A percentile compares a stretch with the other conserved stretches of the same genome.
Conservation (phyloP, 2,329 filamentous ascomycete genomes). For the Blastomyces parvus region DNA sequence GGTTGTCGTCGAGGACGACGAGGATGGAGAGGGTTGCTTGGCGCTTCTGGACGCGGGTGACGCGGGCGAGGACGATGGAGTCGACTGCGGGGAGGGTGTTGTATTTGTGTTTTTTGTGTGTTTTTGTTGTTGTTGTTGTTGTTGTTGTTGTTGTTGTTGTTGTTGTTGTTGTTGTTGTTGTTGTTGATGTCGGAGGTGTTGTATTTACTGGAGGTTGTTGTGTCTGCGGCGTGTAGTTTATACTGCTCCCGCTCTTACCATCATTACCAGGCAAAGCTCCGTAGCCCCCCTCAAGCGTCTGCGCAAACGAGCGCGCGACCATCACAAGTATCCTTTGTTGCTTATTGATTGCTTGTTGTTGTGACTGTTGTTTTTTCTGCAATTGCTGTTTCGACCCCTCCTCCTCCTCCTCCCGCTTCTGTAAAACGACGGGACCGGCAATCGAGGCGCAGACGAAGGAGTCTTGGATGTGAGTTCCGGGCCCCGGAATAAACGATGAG, state of each 20-base stretch:
- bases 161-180: constrained; percentile 27
- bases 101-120: constrained; percentile 38
- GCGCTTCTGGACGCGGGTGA: constrained; percentile 73
- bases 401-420: constrained; percentile 32
- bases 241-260: neutral
- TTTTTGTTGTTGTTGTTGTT: constrained; percentile 11
- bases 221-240: neutral
- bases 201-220: neutral
- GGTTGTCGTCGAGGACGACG: constrained; percentile 54
- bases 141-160: constrained; percentile 27
- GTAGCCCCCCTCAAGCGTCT: constrained; percentile 33
- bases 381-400: constrained; percentile 27
- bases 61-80: constrained; percentile 70
- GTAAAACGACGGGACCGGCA: constrained; percentile 58
- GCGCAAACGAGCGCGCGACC: constrained; percentile 36
- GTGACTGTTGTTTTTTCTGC: constrained; percentile 28
- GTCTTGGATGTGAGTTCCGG: constrained; percentile 74
- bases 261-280: neutral
- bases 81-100: constrained; percentile 75
- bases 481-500: constrained; percentile 59
- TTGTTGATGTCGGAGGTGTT: constrained; percentile 19
- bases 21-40: constrained; percentile 82
- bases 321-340: constrained; percentile 14
- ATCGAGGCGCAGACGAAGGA: constrained; percentile 72
- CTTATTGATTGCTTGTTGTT: constrained; percentile 21